Evolutionary conservation across 1,284 basidiomycete species (phyloP).

Genomic region (Volvariella volvacea): DNA sequence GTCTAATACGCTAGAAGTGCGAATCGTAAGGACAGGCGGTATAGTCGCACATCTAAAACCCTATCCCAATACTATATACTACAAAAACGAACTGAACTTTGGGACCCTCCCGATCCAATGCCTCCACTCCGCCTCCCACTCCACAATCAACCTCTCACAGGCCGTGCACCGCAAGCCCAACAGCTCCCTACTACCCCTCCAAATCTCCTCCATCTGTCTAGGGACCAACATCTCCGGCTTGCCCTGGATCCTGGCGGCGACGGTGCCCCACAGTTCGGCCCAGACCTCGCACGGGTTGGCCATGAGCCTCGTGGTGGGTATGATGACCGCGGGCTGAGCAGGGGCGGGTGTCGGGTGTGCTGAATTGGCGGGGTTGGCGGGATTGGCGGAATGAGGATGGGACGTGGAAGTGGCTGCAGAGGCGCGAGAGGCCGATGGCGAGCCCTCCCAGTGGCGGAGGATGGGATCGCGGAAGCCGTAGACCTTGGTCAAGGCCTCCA

Average conservation of each 20-base stretch:
- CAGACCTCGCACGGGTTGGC: neutral
- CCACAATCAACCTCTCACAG: conserved; percentile 1
- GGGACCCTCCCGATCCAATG: neutral
- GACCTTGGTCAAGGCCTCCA: neutral
- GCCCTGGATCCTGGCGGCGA: neutral
- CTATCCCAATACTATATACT: neutral
- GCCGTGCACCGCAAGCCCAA: neutral
- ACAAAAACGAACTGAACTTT: neutral
- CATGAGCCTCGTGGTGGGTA: neutral
- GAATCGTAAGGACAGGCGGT: too few relatives aligned
- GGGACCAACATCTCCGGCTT: neutral
- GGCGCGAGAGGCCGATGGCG: neutral
- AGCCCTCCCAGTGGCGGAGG: conserved; percentile 1
- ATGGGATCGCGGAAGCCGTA: neutral
- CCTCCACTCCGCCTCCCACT: neutral
- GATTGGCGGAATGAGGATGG: too few relatives aligned
- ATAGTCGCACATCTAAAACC: too few relatives aligned
- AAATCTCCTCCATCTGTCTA: neutral
- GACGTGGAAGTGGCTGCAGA: too few relatives aligned
- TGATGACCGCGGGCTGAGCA: too few relatives aligned
- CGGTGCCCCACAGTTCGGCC: conserved; percentile 1
- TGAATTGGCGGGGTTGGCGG: too few relatives aligned
- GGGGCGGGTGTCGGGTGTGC: too few relatives aligned
- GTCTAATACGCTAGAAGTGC: too few relatives aligned
- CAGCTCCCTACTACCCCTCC: neutral